phyloP scores from a whole-genome alignment of 805 yeast genomes.

The Myxozyma vanderwaltii region DNA sequence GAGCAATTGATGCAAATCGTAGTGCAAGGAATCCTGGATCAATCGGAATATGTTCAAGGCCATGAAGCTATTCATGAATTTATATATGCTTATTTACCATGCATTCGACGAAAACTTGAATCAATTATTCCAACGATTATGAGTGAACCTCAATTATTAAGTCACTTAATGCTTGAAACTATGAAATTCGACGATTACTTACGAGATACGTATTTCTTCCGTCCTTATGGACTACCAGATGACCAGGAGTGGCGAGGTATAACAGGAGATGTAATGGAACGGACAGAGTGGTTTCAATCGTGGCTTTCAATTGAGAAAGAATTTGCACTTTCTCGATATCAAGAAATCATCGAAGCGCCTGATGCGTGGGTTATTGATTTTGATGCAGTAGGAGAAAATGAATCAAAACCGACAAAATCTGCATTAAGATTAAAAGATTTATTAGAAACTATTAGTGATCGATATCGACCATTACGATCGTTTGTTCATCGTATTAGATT shows the following conservation, averaged over 20 bases:
- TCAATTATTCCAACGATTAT: conserved; percentile 37
- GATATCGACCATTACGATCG: conserved; percentile 49
- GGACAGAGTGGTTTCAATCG: conserved; percentile 43
- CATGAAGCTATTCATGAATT: conserved; percentile 45
- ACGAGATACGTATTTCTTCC: conserved; percentile 50
- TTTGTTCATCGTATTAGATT: conserved; percentile 59
- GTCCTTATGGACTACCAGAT: conserved; percentile 43
- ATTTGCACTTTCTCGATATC: conserved; percentile 54
- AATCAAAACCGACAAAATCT: conserved; percentile 63
- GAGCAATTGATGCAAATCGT: conserved; percentile 36
- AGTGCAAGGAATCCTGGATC: conserved; percentile 35
- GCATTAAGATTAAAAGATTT: conserved; percentile 60
- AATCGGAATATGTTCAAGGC: conserved; percentile 25
- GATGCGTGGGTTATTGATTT: conserved; percentile 61
- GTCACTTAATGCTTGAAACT: conserved; percentile 61
- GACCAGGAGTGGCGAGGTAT: conserved; percentile 51
- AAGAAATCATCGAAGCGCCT: conserved; percentile 52
- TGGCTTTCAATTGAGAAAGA: conserved; percentile 60
- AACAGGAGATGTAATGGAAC: conserved; percentile 38
- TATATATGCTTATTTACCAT: conserved; percentile 52
- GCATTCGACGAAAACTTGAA: conserved; percentile 50
- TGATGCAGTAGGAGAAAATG: conserved; percentile 51
- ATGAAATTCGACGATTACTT: conserved; percentile 60
- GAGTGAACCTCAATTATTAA: conserved; percentile 51
- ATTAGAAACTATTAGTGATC: conserved; percentile 57